Base-by-base conservation (phyloP, 179 eudicot genomes). In the Spinacia oleracea region DNA sequence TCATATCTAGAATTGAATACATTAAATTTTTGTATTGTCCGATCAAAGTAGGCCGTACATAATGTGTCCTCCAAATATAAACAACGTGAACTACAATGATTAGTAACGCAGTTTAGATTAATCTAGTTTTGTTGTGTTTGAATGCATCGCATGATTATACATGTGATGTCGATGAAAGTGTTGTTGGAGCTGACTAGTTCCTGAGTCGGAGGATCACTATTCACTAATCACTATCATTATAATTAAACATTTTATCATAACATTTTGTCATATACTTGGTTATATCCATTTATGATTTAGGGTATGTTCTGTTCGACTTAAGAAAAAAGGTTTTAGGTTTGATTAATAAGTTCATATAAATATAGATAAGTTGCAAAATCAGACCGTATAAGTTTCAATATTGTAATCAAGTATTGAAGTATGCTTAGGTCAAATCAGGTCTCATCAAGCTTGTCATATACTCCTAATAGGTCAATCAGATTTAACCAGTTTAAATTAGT, bases 131-230 rank as follows among this genome's bases (percentile, higher is more conserved):
- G 50, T 69, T 69, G 72, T 21, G 56, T 46, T 70, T 23, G 73
- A 23, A 43, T 45, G 53, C 51, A 25, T 45, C 53, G 27, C 56
- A 70, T 70, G 74, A 70, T 70, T 70, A 12, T 45, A 70, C 74
- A 70, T 70, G 74, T 70, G 74, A 46, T 45, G 35, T 23, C n/a
- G 20, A 46, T 67, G 35, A 27, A 2, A 70, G 74, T 38, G 16
- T 70, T 46, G 74, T 70, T 45, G 74, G 74, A 70, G 74, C 74
- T 70, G 74, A 70, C 74, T 70, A 70, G 35, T 70, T 70, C 48
- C 56, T 70, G 73, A 70, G 74, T 70, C 8, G 58, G 74, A 70
- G 58, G 56, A 46, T 70, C 46, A 20, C n/a, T n/a, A n/a, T n/a
- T n/a, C n/a, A n/a, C n/a, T n/a, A n/a, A n/a, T n/a, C n/a, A n/a